phyloP scores from a whole-genome alignment of 2,329 filamentous ascomycete genomes.

The Rutstroemia sydowiana region DNA sequence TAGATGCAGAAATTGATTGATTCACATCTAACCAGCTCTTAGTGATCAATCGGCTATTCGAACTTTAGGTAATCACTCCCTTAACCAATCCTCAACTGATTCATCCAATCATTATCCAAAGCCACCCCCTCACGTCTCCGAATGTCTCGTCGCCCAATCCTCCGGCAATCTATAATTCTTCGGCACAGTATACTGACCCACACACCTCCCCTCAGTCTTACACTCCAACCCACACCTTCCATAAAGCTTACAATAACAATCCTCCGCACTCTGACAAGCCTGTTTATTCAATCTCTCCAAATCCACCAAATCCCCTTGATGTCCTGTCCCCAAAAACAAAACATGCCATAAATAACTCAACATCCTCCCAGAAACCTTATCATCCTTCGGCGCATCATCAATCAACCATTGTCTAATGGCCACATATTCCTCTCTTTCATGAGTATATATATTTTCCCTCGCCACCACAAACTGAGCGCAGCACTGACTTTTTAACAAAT shows the following conservation, averaged over 20 bases:
- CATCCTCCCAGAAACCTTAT: conserved; percentile 38
- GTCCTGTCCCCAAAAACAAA: conserved; percentile 32
- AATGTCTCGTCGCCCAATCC: conserved; percentile 4
- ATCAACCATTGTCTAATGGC: conserved; percentile 47
- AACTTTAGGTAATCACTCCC: too few relatives aligned
- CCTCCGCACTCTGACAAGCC: conserved; percentile 19
- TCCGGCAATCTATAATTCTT: conserved; percentile 15
- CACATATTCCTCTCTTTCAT: conserved; percentile 42
- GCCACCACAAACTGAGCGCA: conserved; percentile 50
- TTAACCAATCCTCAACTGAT: too few relatives aligned
- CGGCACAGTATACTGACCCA: conserved; percentile 20
- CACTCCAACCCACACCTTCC: conserved; percentile 21
- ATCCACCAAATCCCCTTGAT: conserved; percentile 6
- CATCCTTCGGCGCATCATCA: conserved; percentile 34
- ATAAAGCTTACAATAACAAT: conserved; percentile 24
- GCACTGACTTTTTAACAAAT: conserved; percentile 42
- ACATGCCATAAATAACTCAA: conserved; percentile 44
- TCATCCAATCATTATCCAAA: neutral
- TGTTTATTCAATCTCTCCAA: conserved; percentile 16
- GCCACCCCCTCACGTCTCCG: neutral
- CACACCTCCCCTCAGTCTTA: conserved; percentile 13
- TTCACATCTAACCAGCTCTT: too few relatives aligned
- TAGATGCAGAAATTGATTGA: too few relatives aligned
- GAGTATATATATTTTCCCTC: conserved; percentile 39
- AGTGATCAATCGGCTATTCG: too few relatives aligned